phyloP scores from a whole-genome alignment of 345 rosid species.

The Murraya koenigii region DNA sequence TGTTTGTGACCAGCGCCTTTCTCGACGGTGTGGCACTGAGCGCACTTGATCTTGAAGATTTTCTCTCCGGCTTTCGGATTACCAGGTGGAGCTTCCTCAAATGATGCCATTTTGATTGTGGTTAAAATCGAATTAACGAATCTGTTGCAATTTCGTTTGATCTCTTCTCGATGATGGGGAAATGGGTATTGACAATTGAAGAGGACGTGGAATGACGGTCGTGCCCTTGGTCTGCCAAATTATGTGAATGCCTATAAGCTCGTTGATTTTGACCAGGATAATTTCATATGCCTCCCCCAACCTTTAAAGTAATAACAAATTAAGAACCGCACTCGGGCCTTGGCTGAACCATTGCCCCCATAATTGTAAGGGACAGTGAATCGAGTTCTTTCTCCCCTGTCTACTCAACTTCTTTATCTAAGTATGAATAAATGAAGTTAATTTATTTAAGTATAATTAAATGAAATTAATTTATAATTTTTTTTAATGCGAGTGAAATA shows the following conservation, averaged over 20 bases:
- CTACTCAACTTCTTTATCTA: no score
- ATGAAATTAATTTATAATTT: no score
- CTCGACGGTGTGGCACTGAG: constrained; percentile 69
- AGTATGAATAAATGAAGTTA: no score
- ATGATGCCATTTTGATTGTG: constrained; percentile 46
- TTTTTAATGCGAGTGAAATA: no score
- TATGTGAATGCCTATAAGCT: not conserved
- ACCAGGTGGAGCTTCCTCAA: constrained; percentile 65
- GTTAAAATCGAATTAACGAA: not conserved
- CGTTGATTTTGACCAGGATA: not conserved
- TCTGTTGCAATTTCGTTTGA: not conserved
- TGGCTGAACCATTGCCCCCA: no score
- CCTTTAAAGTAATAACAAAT: no score
- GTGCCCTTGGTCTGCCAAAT: not conserved
- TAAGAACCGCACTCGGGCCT: no score
- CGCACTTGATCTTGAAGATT: constrained; percentile 68
- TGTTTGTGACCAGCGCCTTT: constrained; percentile 69
- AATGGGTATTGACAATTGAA: not conserved
- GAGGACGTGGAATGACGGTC: not conserved
- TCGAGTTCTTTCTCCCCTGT: no score
- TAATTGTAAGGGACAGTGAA: no score
- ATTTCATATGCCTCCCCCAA: no score
- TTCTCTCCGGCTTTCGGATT: constrained; percentile 58
- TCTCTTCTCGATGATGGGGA: not conserved
- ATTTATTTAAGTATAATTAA: no score